Percentiles rank a stretch among this genome's conserved stretches.
Conservation (phyloP, 192 early-diverging fungal species). For the Podila epicladia region DNA sequence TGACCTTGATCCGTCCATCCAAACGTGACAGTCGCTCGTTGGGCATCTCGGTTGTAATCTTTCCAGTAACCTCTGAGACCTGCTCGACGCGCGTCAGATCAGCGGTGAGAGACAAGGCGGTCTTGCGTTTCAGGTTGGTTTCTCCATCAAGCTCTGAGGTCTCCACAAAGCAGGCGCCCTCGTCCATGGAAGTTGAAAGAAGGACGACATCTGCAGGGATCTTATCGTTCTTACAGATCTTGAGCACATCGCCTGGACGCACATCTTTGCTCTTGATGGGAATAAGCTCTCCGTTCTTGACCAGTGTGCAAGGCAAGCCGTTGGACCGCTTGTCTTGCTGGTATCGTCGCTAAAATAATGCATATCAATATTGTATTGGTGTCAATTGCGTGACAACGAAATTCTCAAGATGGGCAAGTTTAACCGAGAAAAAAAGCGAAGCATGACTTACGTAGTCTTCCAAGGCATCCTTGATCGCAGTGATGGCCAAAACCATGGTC, state of each 20-base stretch:
- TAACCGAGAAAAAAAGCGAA: background rate
- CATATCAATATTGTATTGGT: conserved; percentile 29
- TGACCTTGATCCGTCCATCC: conserved; percentile 69
- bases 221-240: conserved; percentile 85
- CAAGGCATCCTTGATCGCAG: conserved; percentile 89
- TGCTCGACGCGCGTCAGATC: conserved; percentile 74
- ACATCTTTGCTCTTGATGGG: conserved; percentile 81
- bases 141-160: conserved; percentile 97
- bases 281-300: conserved; percentile 29
- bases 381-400: conserved; percentile 40
- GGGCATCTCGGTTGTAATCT: conserved; percentile 91
- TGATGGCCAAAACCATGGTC: conserved; percentile 81
- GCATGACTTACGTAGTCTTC: conserved; percentile 74
- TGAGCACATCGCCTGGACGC: conserved; percentile 89
- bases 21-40: conserved; percentile 94
- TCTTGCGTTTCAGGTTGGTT: conserved; percentile 95
- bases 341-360: conserved; percentile 23
- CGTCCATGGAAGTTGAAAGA: conserved; percentile 88
- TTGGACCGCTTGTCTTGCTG: conserved; percentile 46
- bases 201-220: conserved; percentile 94
- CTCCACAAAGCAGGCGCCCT: conserved; percentile 95
- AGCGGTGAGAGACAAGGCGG: conserved; percentile 83
- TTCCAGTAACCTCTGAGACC: conserved; percentile 65
- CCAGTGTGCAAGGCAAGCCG: conserved; percentile 27
- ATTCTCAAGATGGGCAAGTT: background rate